Percentiles rank a stretch among this genome's conserved stretches.
phyloP scores from a whole-genome alignment of 2,329 filamentous ascomycete species.

The Didymella arachidicola region DNA sequence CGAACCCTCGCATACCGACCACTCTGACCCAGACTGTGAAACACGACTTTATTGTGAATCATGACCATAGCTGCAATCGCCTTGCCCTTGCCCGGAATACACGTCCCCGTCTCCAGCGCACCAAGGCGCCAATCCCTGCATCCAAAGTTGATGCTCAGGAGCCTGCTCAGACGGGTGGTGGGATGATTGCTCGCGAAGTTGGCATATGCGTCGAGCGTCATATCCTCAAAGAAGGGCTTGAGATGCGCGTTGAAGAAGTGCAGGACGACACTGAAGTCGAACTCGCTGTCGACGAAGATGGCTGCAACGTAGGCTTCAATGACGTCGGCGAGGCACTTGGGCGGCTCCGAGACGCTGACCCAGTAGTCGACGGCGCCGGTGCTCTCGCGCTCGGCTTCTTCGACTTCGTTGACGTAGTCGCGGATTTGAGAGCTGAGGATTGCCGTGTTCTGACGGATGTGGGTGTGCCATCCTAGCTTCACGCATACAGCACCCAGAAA shows the following conservation, averaged over 20 bases:
- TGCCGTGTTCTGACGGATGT: constrained; percentile 65
- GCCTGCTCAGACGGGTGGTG: constrained; percentile 71
- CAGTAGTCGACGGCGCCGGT: constrained; percentile 71
- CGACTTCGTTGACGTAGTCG: constrained; percentile 65
- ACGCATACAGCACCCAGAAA: constrained; percentile 87
- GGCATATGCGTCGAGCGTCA: constrained; percentile 76
- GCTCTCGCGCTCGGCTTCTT: constrained; percentile 59
- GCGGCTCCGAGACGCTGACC: constrained; percentile 65
- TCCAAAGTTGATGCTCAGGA: constrained; percentile 69
- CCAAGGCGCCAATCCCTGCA: constrained; percentile 67
- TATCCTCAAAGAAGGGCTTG: constrained; percentile 81
- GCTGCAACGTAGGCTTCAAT: constrained; percentile 90
- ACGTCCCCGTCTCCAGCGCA: constrained; percentile 49
- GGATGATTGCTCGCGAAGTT: constrained; percentile 87
- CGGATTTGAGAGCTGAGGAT: constrained; percentile 61
- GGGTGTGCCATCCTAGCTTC: constrained; percentile 76
- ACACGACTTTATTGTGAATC: constrained; percentile 75
- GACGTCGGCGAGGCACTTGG: constrained; percentile 83
- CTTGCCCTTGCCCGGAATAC: constrained; percentile 55
- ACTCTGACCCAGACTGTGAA: constrained; percentile 67
- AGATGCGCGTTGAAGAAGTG: constrained; percentile 80
- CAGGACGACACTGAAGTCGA: constrained; percentile 76
- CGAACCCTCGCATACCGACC: constrained; percentile 76
- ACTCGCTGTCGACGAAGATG: constrained; percentile 87
- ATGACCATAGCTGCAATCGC: constrained; percentile 74